A percentile compares a stretch with the other conserved stretches of the same genome.
Conservation (phyloP, 768 basidiomycete species). For the Rhodotorula graminis region DNA sequence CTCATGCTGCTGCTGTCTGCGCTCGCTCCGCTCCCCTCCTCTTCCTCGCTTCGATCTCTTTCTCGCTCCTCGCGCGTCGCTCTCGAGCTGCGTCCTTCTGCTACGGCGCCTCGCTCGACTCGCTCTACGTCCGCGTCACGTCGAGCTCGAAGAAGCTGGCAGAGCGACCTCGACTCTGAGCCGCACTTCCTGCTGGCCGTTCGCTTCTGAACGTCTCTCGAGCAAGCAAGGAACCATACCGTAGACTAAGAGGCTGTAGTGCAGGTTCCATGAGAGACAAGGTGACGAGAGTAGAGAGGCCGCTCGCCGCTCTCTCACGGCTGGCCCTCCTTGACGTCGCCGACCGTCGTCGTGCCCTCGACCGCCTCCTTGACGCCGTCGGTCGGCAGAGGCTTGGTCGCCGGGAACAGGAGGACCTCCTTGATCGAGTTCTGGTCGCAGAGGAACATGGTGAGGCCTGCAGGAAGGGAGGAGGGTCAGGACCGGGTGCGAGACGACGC, state of each 20-base stretch:
- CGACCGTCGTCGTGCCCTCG: conserved; percentile 19
- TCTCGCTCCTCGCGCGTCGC: too few relatives aligned
- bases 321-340: conserved; percentile 28
- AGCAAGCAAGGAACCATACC: too few relatives aligned
- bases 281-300: background rate
- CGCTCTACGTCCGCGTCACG: too few relatives aligned
- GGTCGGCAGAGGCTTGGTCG: conserved; percentile 36
- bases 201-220: too few relatives aligned
- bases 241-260: background rate
- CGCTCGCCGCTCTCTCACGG: background rate
- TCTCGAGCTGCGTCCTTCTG: too few relatives aligned
- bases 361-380: background rate
- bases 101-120: too few relatives aligned
- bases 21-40: too few relatives aligned
- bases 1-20: too few relatives aligned
- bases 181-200: too few relatives aligned
- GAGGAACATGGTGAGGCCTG: conserved; percentile 86
- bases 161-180: too few relatives aligned
- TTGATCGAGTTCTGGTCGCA: conserved; percentile 56
- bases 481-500: background rate
- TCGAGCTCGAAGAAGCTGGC: too few relatives aligned
- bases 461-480: background rate
- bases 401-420: conserved; percentile 44
- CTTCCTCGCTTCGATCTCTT: too few relatives aligned
- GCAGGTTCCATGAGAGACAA: background rate